Evolutionary conservation across 2,329 filamentous ascomycete genomes (phyloP), one percentile per base, ranked within the genome.

Genomic region (Colletotrichum tofieldiae): DNA sequence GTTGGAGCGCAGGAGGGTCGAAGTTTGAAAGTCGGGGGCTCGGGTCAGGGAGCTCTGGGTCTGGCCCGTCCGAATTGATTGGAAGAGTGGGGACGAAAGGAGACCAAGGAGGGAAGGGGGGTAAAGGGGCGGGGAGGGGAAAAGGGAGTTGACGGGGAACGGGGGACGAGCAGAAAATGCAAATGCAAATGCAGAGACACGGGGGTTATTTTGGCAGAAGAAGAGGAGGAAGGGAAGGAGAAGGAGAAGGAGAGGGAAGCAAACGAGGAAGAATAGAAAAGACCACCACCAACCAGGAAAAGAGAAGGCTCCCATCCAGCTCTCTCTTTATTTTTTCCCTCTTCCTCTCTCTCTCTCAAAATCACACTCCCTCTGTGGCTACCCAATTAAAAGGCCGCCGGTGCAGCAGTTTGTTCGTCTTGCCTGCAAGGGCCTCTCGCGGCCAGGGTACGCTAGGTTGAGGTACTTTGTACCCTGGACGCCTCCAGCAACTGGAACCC

Each of bases 1-100:
- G 65, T 72, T 69, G 69, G 67, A 69, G 69, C 59, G 59, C 54
- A 69, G 65, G 51, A 69, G 58, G 37, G 65, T 69, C 39, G 52
- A 72, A 63, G 65, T 69, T 59, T 69, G 65, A 60, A 60, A 66
- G 69, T 69, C 54, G 65, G 65, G 65, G 69, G 65, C 60, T 69
- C 39, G 59, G 69, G 59, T 72, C 59, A 64, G 60, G 59, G 65
- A 69, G 69, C 66, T 60, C 65, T 59, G 59, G 69, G 65, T 69
- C 65, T 72, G 65, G 69, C 65, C 59, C 69, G 65, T 72, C 65
- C 54, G 69, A 64, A 72, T 72, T 72, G 69, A 72, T 72, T 72
- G 69, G 59, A 72, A 69, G 51, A 72, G 69, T 72, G 69, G 69
- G 8, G 69, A 72, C 35, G 18, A 60, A 26, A 54, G 37, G 49